Conservation (phyloP, 257 asterid species). For the Capsicum rhomboideum region DNA sequence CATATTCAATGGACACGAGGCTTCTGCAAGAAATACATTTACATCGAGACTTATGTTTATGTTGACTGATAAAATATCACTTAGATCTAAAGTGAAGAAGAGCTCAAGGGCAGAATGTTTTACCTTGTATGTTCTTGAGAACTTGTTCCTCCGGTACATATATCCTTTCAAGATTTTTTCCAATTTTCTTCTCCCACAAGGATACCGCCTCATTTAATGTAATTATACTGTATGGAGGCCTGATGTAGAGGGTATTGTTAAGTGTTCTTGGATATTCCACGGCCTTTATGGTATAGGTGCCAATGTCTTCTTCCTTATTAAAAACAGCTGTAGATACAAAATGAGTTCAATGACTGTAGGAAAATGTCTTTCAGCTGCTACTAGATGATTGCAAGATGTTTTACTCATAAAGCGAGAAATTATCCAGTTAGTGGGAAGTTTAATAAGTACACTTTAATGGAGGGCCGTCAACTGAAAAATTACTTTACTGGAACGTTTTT, state of each 20-base stretch:
- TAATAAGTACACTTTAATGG: no score
- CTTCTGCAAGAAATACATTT: conserved; percentile 20
- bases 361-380: neutral
- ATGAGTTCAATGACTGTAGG: no score
- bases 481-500: no score
- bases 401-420: neutral
- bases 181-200: conserved; percentile 71
- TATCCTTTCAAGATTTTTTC: conserved; percentile 46
- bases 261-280: conserved; percentile 66
- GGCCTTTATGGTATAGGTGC: conserved; percentile 44
- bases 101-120: neutral
- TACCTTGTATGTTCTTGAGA: conserved; percentile 50
- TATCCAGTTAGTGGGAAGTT: neutral
- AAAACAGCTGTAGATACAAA: conserved; percentile 32
- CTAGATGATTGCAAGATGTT: no score
- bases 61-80: neutral
- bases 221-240: conserved; percentile 36
- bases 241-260: conserved; percentile 51
- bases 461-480: no score
- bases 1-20: conserved; percentile 38
- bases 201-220: conserved; percentile 51
- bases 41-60: neutral
- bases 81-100: neutral
- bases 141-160: conserved; percentile 47
- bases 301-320: conserved; percentile 55